These are phyloP conservation scores for Acer negundo DNA, from an alignment of 345 rosid genomes.

Conservation along the genomic window DNA sequence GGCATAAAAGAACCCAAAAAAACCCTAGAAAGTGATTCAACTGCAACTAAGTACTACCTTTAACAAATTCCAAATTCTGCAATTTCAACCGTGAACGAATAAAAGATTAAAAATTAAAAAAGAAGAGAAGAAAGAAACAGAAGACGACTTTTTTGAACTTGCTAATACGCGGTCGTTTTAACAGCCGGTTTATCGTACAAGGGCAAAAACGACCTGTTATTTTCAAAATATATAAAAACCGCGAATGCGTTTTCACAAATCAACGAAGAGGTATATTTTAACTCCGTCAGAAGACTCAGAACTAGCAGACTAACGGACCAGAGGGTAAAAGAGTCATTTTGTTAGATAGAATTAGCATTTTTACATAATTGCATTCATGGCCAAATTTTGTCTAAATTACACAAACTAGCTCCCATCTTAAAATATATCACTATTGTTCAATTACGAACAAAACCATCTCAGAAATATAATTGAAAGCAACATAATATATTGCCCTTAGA, in stretches of 20 bases:
- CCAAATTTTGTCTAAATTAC: too few species aligned
- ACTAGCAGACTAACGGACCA: neutral
- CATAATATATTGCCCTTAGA: too few species aligned
- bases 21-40: neutral
- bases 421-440: too few species aligned
- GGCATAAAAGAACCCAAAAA: too few species aligned
- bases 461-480: too few species aligned
- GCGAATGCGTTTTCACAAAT: neutral
- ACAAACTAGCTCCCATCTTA: too few species aligned
- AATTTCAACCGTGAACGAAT: neutral
- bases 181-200: neutral
- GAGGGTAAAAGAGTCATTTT: neutral
- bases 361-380: too few species aligned
- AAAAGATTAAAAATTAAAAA: too few species aligned
- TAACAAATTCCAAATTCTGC: neutral
- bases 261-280: too few species aligned
- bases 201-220: neutral
- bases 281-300: too few species aligned
- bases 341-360: too few species aligned
- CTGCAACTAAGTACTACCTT: neutral
- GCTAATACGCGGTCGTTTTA: neutral
- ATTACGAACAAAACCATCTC: too few species aligned
- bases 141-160: neutral
- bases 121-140: neutral
- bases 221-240: neutral